Percentiles rank a stretch among this genome's conserved stretches.
phyloP scores from a whole-genome alignment of 2,329 filamentous ascomycete genomes.

The Colletotrichum lentis region DNA sequence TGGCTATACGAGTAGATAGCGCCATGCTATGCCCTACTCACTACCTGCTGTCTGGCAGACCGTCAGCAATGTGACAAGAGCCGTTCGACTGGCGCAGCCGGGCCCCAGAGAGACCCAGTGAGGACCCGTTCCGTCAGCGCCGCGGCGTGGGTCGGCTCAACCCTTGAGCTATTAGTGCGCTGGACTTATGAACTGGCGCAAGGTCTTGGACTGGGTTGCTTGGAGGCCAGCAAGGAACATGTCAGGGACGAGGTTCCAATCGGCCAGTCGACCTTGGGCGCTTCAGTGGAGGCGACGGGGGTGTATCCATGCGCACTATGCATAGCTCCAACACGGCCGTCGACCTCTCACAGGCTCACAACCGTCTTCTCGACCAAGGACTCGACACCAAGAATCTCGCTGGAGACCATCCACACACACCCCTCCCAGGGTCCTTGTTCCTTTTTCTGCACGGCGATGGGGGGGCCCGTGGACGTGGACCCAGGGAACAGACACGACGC shows the following conservation, averaged over 20 bases:
- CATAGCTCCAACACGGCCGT: background rate
- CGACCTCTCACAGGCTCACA: conserved; percentile 3
- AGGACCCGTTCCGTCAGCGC: conserved; percentile 28
- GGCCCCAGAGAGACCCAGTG: conserved; percentile 1
- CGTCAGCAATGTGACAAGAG: background rate
- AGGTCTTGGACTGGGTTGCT: conserved; percentile 4
- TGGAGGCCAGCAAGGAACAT: conserved; percentile 20
- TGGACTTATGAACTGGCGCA: conserved; percentile 27
- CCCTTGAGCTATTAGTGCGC: conserved; percentile 29
- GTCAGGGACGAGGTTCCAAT: conserved; percentile 35
- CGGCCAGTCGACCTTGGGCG: conserved; percentile 17
- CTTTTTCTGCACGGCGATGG: conserved; percentile 12
- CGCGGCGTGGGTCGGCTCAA: conserved; percentile 30
- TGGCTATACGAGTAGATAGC: background rate
- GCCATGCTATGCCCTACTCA: background rate
- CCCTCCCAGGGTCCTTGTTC: conserved; percentile 33
- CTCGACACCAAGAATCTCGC: background rate
- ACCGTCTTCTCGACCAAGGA: background rate
- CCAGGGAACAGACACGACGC: conserved; percentile 19
- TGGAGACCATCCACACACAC: conserved; percentile 18
- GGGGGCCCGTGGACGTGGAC: conserved; percentile 34
- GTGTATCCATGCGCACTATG: no score
- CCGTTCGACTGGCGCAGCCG: background rate
- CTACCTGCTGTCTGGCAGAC: background rate
- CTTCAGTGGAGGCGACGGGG: conserved; percentile 27